phyloP scores from a whole-genome alignment of 345 rosid genomes.

The Mangifera indica region DNA sequence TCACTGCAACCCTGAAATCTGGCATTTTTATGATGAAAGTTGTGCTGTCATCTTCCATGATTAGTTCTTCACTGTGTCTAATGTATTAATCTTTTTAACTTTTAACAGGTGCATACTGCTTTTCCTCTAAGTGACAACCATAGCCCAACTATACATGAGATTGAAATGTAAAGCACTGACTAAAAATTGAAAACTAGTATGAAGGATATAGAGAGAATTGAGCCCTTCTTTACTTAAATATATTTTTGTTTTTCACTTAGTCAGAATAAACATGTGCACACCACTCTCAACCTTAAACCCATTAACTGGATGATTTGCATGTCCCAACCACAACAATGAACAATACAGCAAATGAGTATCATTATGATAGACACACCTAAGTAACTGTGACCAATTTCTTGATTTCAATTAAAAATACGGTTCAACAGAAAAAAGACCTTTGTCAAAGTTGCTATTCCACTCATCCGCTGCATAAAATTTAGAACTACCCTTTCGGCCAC shows the following conservation, averaged over 20 bases:
- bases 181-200: not conserved
- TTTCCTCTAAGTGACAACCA: not conserved
- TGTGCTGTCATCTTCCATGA: not conserved
- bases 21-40: constrained; percentile 5
- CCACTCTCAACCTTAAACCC: not conserved
- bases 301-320: not conserved
- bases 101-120: not conserved
- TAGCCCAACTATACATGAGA: not conserved
- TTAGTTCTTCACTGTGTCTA: not conserved
- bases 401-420: not conserved
- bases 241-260: not conserved
- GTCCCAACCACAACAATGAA: not conserved
- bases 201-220: not conserved
- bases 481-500: constrained; percentile 89
- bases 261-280: not conserved
- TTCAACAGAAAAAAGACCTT: constrained; percentile 46
- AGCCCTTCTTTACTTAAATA: not conserved
- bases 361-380: not conserved
- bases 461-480: constrained; percentile 98
- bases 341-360: not conserved
- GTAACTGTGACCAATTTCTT: not conserved
- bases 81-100: not conserved
- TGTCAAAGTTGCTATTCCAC: constrained; percentile 95
- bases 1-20: not conserved
- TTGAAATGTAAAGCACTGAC: not conserved